A percentile compares a stretch with the other conserved stretches of the same genome.
Evolutionary conservation across 257 asterid species (phyloP).

Genomic region (Rehmannia glutinosa): DNA sequence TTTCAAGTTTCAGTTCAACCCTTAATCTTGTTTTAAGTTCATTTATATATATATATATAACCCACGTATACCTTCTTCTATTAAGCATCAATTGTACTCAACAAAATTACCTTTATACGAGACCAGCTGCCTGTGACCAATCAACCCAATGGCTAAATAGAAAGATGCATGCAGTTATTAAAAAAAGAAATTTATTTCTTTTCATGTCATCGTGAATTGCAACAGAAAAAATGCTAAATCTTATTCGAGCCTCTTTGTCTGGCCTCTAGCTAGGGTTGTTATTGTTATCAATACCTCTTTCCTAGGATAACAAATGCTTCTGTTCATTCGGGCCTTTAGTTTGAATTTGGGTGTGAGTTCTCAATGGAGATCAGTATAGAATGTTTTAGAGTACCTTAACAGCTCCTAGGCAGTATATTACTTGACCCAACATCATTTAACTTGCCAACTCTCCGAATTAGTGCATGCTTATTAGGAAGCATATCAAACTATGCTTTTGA

Average conservation of each 20-base stretch:
- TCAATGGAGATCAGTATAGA: no score
- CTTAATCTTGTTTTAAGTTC: no score
- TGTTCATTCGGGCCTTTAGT: slow-evolving; percentile 1
- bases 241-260: not conserved
- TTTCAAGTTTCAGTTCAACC: no score
- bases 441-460: not conserved
- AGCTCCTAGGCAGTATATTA: not conserved
- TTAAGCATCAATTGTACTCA: no score
- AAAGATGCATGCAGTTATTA: not conserved
- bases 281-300: not conserved
- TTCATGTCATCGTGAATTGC: not conserved
- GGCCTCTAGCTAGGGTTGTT: not conserved
- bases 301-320: not conserved
- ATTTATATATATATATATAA: no score
- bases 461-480: slow-evolving; percentile 1
- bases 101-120: not conserved
- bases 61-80: no score
- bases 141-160: not conserved
- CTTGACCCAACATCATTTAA: slow-evolving; percentile 5
- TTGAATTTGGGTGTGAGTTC: no score
- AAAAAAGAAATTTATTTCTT: not conserved
- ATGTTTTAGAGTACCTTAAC: not conserved
- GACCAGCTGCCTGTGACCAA: not conserved
- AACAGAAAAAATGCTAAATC: not conserved
- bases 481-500: not conserved